These are phyloP conservation scores for Purpureocillium lavendulum DNA, from an alignment of 2,329 filamentous ascomycete genomes.

Conservation along the genomic window DNA sequence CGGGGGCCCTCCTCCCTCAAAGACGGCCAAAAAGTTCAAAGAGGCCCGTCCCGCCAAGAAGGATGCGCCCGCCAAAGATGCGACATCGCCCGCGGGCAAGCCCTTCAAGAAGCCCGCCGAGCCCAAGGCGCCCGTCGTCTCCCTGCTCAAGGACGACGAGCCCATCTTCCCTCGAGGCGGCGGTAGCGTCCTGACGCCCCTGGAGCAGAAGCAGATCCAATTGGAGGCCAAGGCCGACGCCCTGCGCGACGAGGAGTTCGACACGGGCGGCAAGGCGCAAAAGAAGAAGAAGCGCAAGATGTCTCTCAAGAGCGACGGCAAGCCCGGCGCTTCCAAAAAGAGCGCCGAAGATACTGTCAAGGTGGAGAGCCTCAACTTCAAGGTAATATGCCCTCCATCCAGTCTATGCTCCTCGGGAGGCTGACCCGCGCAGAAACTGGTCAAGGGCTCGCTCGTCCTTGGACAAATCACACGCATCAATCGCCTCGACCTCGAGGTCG, in stretches of 20 bases:
- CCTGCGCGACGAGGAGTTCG: slow-evolving; percentile 71
- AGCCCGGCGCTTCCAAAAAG: slow-evolving; percentile 38
- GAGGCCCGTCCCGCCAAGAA: slow-evolving; percentile 41
- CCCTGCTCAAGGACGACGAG: slow-evolving; percentile 66
- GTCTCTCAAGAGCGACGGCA: slow-evolving; percentile 42
- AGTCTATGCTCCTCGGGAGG: slow-evolving; percentile 11
- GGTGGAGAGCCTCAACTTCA: slow-evolving; percentile 83
- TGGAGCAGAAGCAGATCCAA: slow-evolving; percentile 95
- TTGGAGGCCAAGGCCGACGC: slow-evolving; percentile 90
- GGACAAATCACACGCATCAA: slow-evolving; percentile 81
- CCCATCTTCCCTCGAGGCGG: slow-evolving; percentile 88
- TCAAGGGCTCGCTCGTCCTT: slow-evolving; percentile 78
- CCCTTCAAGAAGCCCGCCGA: slow-evolving; percentile 22
- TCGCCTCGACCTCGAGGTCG: slow-evolving; percentile 66
- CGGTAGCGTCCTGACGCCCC: slow-evolving; percentile 78
- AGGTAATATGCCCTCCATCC: slow-evolving; percentile 44
- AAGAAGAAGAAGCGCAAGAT: slow-evolving; percentile 50
- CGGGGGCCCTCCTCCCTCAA: slow-evolving; percentile 38
- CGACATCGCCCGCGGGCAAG: slow-evolving; percentile 17
- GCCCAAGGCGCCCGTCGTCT: slow-evolving; percentile 28
- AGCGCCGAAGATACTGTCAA: slow-evolving; percentile 50
- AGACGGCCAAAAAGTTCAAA: slow-evolving; percentile 37
- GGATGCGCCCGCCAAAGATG: slow-evolving; percentile 20
- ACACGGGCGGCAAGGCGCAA: slow-evolving; percentile 33
- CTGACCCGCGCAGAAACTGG: slow-evolving; percentile 53